Evolutionary conservation across 2,329 filamentous ascomycete species (phyloP).

Genomic region (Arthrobotrys musiformis): DNA sequence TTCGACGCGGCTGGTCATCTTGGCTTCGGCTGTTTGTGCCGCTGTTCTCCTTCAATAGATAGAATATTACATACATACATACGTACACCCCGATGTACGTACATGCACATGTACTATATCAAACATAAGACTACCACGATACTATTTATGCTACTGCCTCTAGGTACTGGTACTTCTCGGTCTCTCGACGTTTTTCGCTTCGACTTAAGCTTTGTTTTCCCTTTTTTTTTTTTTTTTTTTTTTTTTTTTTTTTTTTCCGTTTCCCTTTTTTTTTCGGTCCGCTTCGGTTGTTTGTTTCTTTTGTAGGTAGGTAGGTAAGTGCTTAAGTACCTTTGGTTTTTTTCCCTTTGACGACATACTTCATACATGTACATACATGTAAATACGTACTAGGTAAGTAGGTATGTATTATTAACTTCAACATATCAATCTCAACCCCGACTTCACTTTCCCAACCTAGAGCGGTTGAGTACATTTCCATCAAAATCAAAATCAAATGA

Average conservation of each 20-base stretch:
- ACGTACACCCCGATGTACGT: neutral
- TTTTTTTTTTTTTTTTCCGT: neutral
- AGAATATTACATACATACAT: neutral
- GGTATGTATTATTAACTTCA: neutral
- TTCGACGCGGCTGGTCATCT: neutral
- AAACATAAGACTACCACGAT: too few species aligned
- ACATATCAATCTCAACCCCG: neutral
- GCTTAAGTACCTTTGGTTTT: too few species aligned
- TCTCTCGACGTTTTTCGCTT: neutral
- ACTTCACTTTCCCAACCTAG: neutral
- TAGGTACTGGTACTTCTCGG: too few species aligned
- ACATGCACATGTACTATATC: too few species aligned
- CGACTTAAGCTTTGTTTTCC: neutral
- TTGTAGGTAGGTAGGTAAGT: too few species aligned
- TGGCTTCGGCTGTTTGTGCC: neutral
- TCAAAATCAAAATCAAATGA: slow-evolving; percentile 19
- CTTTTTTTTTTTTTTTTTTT: neutral
- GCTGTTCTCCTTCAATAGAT: neutral
- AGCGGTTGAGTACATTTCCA: neutral
- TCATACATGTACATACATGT: neutral
- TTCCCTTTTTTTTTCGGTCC: neutral
- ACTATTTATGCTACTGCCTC: too few species aligned
- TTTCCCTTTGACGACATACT: too few species aligned
- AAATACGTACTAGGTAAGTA: neutral
- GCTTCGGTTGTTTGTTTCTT: too few species aligned